Evolutionary conservation across 305 asterid genomes (phyloP).

Genomic region (Fraxinus xanthoxyloides): DNA sequence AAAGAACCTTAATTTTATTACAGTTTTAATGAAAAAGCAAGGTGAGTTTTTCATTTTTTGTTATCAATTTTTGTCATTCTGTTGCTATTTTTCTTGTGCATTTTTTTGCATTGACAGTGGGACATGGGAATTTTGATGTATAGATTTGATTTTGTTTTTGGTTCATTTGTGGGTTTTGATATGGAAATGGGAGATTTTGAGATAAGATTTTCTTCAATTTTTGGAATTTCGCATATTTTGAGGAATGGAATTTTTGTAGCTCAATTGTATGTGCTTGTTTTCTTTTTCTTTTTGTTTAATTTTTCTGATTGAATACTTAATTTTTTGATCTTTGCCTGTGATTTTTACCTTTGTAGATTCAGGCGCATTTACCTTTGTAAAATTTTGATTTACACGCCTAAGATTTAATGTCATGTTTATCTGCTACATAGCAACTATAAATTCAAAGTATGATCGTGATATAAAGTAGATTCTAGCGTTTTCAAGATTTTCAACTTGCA

Average conservation of each 20-base stretch:
- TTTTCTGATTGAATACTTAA: background rate
- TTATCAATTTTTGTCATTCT: background rate
- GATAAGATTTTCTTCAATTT: slow-evolving; percentile 27
- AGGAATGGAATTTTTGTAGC: slow-evolving; percentile 1
- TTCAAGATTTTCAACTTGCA: background rate
- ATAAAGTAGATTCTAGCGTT: background rate
- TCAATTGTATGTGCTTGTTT: background rate
- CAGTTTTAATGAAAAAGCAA: slow-evolving; percentile 36
- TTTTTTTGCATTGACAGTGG: slow-evolving; percentile 3
- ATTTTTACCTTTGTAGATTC: background rate
- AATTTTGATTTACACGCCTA: background rate
- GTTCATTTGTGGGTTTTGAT: slow-evolving; percentile 16
- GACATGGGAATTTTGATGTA: slow-evolving; percentile 21
- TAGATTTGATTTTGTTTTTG: background rate
- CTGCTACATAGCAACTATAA: background rate
- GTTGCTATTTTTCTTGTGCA: background rate
- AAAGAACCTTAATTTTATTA: slow-evolving; percentile 39
- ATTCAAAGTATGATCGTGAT: background rate
- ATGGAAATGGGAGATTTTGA: slow-evolving; percentile 21
- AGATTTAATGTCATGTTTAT: background rate
- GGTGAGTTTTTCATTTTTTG: slow-evolving; percentile 20
- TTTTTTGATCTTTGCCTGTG: background rate
- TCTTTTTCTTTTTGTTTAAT: background rate
- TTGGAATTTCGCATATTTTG: slow-evolving; percentile 1
- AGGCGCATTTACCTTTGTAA: background rate